phyloP scores from a whole-genome alignment of 148 eudicot species.

The Selenicereus undatus region DNA sequence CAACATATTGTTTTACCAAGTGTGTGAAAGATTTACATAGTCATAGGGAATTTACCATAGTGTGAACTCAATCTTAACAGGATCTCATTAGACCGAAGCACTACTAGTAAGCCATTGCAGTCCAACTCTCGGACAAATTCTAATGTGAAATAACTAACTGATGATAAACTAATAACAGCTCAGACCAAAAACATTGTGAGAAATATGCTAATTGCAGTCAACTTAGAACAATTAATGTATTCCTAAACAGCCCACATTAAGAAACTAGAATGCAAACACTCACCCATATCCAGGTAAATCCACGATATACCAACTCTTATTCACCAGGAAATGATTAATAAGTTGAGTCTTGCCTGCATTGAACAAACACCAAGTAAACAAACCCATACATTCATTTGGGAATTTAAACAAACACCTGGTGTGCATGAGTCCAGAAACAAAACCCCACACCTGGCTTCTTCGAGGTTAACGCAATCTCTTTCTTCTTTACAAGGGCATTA shows the following conservation, averaged over 20 bases:
- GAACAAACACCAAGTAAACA: constrained; percentile 1
- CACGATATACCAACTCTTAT: constrained; percentile 88
- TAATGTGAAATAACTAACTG: not conserved
- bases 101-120: not conserved
- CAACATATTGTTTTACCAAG: not conserved
- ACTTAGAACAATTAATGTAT: not conserved
- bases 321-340: constrained; percentile 89
- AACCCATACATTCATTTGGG: not conserved
- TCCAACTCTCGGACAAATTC: not conserved
- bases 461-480: constrained; percentile 86
- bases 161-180: too few species aligned
- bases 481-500: constrained; percentile 64
- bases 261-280: constrained; percentile 20
- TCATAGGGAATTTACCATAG: not conserved
- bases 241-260: not conserved
- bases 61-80: not conserved
- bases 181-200: not conserved
- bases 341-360: constrained; percentile 93
- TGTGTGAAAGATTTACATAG: not conserved
- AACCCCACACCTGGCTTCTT: constrained; percentile 64
- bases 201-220: not conserved
- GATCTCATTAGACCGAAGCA: not conserved
- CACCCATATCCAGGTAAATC: constrained; percentile 99
- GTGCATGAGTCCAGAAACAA: constrained; percentile 4
- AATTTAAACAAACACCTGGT: constrained; percentile 29